Percentiles rank a stretch among this genome's conserved stretches.
phyloP scores from a whole-genome alignment of 768 basidiomycete genomes.

The Rhodotorula toruloides region DNA sequence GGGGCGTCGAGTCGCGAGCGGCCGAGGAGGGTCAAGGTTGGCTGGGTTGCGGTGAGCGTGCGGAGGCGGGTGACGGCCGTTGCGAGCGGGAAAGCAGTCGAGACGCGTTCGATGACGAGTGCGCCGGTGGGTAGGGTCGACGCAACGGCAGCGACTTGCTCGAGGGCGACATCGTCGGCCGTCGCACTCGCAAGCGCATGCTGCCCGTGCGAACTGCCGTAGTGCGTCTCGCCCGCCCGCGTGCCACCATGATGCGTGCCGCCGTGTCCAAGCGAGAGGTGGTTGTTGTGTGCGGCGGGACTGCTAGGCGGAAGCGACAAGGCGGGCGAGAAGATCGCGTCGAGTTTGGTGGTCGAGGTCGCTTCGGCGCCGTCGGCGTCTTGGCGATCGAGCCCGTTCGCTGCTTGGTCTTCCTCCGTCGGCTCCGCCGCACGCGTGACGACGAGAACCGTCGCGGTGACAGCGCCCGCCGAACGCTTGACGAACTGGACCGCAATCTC shows the following conservation, averaged over 20 bases:
- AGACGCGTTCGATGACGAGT: constrained; percentile 25
- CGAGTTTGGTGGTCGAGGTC: constrained; percentile 41
- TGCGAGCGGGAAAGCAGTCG: constrained; percentile 44
- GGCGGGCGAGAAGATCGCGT: constrained; percentile 45
- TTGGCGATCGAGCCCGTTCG: background rate
- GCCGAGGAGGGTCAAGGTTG: constrained; percentile 69
- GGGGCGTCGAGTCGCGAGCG: constrained; percentile 58
- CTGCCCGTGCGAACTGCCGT: constrained; percentile 49
- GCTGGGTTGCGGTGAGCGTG: constrained; percentile 47
- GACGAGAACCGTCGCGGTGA: constrained; percentile 69
- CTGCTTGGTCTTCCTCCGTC: constrained; percentile 15
- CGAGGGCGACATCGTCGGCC: constrained; percentile 76
- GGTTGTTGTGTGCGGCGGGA: background rate
- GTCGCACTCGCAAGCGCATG: constrained; percentile 63
- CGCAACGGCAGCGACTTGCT: constrained; percentile 50
- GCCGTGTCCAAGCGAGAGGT: background rate
- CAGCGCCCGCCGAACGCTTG: constrained; percentile 55
- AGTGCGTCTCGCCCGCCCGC: constrained; percentile 60
- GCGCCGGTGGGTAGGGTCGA: constrained; percentile 40
- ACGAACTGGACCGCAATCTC: constrained; percentile 78
- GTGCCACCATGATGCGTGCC: constrained; percentile 9
- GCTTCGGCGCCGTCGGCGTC: constrained; percentile 25
- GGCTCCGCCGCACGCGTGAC: constrained; percentile 47
- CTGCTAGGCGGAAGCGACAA: constrained; percentile 10
- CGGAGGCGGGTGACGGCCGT: constrained; percentile 58